Evolutionary conservation across 2,329 filamentous ascomycete species (phyloP), one percentile per base, ranked within the genome.

Genomic region (Davidsoniella australis): DNA sequence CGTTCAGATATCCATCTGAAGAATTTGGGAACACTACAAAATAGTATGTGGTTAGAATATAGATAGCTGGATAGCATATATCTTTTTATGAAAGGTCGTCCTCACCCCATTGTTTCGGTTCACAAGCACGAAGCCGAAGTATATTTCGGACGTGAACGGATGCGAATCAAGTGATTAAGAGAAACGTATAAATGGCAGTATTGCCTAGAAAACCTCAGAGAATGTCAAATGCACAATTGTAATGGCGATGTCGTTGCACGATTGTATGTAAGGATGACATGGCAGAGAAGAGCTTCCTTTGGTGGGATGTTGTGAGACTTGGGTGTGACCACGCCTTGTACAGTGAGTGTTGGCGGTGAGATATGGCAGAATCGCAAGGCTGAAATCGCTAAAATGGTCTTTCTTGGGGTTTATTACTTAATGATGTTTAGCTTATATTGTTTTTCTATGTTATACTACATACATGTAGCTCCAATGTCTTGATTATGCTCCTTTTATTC

Each of bases 1-100:
- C 93, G 82, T 76, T 98, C 93, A 53, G 88, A 95, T 73, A 98
- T 83, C 91, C 93, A 98, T 76, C 91, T 77, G 71, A 94, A 94
- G 72, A 94, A 94, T 63, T 94, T 94, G 62, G 83, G 83, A 56
- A 78, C 74, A 73, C 75, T 75, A 54, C 48, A 50, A 51, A 20
- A 43, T 33, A 45, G 46, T 42, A 36, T 42, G 9, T 36, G 14
- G 38, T 48, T 37, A 10, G 45, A 48, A 14, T 26, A 29, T 41
- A 20, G 16, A 24, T 23, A n/a, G 7, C 24, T 36, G 7, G 26
- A 20, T 9, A 23, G 33, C 33, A 17, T 23, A 17, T 6, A 33
- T 16, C 7, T 1, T 23, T 23, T 23, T 6, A 23, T 10, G 44
- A 38, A 18, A 17, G n/a, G 14, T 5, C 10, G 42, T 18, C 20